Base-by-base conservation (phyloP, 306 rosid genomes). In the Castanea crenata region DNA sequence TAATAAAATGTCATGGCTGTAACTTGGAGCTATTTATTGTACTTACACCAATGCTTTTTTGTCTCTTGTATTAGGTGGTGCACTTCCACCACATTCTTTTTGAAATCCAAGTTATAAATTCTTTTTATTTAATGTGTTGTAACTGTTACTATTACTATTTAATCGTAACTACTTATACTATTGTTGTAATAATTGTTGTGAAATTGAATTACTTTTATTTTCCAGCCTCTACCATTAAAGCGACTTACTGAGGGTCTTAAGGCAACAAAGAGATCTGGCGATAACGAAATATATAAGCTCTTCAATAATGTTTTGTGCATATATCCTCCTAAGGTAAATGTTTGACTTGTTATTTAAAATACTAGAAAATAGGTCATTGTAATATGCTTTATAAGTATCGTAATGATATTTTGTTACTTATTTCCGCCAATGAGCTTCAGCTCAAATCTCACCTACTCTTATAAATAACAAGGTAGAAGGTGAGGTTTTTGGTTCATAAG, bases 201-300 rank as follows among this genome's bases (percentile, higher is more conserved):
- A 67, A 63, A 76, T 84, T 74, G 23, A 25, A 38, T 82, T 69
- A 41, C 31, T 80, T 51, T 27, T 55, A 76, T 38, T 78, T 74
- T 70, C 51, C 90, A 95, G 99, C 99, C 99, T 75, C 85, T 93
- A 73, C 88, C 98, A 71, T 83, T 95, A 81, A 93, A 91, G 86
- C 88, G 89, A 69, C 91, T 91, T 83, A 86, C 96, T 4, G 94
- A 89, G 79, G 97, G 96, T 78, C 87, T 92, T 23, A 90, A 92
- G 82, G 93, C 80, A 44, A 84, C 88, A 20, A 93, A 90, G 87
- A 89, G 90, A 82, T 82, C 92, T 4, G 97, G 90, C 55, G 92
- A 91, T 56, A 83, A 77, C 49, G 92, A 91, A 82, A 89, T 95
- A 79, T 85, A 74, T 78, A 93, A 91, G 89, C 93, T 95, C 73